Evolutionary conservation across 2,329 filamentous ascomycete genomes (phyloP), one percentile per base, ranked within the genome.

Genomic region (Phyllosticta citrichinensis): DNA sequence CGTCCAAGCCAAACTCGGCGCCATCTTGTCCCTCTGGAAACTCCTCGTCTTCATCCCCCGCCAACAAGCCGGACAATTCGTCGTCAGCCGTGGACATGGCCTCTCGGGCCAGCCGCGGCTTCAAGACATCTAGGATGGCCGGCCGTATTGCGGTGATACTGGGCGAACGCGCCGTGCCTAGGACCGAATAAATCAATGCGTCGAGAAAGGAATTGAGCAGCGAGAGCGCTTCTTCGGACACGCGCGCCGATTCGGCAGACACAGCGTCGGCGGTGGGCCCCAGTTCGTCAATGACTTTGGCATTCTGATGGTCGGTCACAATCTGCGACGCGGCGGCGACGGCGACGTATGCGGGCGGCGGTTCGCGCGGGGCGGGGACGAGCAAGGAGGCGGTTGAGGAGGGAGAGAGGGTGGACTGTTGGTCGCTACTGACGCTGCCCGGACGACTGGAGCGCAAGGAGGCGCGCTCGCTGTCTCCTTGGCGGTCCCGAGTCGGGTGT

Each of bases 141-240:
- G 90, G 88, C 63, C 91, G 85, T 62, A 97, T 81, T 2, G 86
- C 81, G 8, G 83, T 76, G 9, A 97, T 80, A 2, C 86, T 84
- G 0, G 91, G 95, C 2, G 91, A 91, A 67, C 87, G 86, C 19
- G 93, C 87, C 12, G 84, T 79, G 25, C 86, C 84, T n/a, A 99
- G 83, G 64, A 97, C 88, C 69, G 90, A 93, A 78, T 92, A 96
- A 5, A 99, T 82, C 4, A 97, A 80, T 70, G 97, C 90, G 73
- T 99, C 94, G 64, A 99, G 83, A 70, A 99, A 99, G 68, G 83
- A 86, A 76, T 99, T 99, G 70, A 97, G 83, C 10, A 96, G 82
- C 52, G 81, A 80, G 47, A 97, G 78, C 0, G 94, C 89, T 27
- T 83, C 81, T 2, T 82, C 79, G 0, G 91, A 87, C 62, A 96